These are phyloP conservation scores for Setaria viridis DNA, from an alignment of 202 grass and related monocot genomes.

Conservation along the genomic window DNA sequence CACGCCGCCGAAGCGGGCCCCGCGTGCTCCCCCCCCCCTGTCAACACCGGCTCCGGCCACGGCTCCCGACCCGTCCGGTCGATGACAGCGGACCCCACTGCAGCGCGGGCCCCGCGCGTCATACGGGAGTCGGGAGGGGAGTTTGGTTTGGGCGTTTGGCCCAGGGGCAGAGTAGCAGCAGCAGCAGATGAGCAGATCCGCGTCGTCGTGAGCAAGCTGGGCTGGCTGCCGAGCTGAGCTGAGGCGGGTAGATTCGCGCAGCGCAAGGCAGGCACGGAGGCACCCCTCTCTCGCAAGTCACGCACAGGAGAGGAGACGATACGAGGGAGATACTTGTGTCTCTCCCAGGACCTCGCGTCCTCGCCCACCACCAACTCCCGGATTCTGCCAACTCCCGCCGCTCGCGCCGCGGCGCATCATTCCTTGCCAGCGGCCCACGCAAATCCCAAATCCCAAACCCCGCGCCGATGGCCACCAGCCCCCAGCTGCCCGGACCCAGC, in stretches of 20 bases:
- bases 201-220: conserved; percentile 14
- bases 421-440: conserved; percentile 68
- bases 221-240: background rate
- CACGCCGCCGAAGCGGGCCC: conserved; percentile 21
- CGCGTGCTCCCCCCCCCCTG: background rate
- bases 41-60: background rate
- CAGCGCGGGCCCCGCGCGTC: conserved; percentile 7
- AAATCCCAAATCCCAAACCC: conserved; percentile 73
- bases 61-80: background rate
- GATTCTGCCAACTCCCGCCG: conserved; percentile 44
- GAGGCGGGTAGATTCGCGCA: background rate
- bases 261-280: conserved; percentile 7
- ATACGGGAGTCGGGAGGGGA: background rate
- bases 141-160: too few relatives aligned
- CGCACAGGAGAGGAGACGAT: too few relatives aligned
- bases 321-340: conserved; percentile 36
- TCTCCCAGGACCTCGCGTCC: background rate
- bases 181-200: background rate
- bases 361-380: conserved; percentile 49
- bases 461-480: conserved; percentile 53
- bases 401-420: conserved; percentile 44
- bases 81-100: background rate
- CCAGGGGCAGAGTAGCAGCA: background rate
- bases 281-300: too few relatives aligned
- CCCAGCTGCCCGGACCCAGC: conserved; percentile 15